phyloP scores from a whole-genome alignment of 441 rosid species.

The Populus trichocarpa region DNA sequence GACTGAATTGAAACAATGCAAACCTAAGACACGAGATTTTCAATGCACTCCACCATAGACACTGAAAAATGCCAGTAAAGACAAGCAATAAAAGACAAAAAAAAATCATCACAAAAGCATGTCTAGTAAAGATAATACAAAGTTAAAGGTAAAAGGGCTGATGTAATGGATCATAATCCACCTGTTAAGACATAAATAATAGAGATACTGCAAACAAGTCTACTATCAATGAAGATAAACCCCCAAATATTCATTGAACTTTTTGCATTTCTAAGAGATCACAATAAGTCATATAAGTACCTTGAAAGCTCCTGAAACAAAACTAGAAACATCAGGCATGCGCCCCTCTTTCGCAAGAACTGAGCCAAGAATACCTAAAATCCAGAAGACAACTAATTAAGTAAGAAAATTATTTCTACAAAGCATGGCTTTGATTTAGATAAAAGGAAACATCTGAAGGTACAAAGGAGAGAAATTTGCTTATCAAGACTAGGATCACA shows the following conservation, averaged over 20 bases:
- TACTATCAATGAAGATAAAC: neutral
- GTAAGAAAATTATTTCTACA: neutral
- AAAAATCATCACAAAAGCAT: neutral
- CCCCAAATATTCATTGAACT: neutral
- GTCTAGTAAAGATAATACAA: neutral
- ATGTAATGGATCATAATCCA: neutral
- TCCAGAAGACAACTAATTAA: neutral
- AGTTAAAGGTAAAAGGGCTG: neutral
- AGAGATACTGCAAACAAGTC: neutral
- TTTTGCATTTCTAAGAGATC: neutral
- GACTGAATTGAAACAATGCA: neutral
- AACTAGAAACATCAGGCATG: constrained; percentile 47
- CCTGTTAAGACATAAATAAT: neutral
- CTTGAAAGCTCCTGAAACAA: constrained; percentile 72
- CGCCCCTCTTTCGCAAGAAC: constrained; percentile 76
- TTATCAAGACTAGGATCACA: neutral
- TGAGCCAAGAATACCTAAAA: constrained; percentile 75
- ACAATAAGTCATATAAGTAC: constrained; percentile 31
- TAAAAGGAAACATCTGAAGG: neutral
- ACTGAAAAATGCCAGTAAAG: neutral
- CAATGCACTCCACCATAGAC: neutral
- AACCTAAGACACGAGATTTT: neutral
- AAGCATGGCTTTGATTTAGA: neutral
- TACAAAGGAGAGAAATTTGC: neutral
- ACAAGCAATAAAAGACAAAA: neutral